Conservation (phyloP, 2,329 filamentous ascomycete genomes). For the Pestalotiopsis fici region DNA sequence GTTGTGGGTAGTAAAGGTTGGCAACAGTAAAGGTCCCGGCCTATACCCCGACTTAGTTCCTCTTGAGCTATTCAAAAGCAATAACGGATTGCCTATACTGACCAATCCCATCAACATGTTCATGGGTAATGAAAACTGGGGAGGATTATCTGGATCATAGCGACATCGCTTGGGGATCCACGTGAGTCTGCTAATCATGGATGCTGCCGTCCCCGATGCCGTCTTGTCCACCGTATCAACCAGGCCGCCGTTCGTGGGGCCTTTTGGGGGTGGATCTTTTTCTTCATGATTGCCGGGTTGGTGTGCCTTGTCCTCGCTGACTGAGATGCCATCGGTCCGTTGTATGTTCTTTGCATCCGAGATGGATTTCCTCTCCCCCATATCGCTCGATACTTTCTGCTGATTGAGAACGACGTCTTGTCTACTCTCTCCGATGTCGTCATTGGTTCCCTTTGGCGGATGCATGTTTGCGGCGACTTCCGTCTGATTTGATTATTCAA, state of each 20-base stretch:
- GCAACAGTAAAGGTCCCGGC: conserved; percentile 63
- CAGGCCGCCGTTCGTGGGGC: background rate
- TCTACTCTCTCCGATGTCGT: background rate
- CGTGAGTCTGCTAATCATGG: conserved; percentile 34
- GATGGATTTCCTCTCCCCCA: background rate
- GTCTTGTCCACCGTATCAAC: background rate
- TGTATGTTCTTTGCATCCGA: background rate
- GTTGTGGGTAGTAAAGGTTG: conserved; percentile 71
- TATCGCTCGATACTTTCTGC: background rate
- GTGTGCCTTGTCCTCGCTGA: background rate
- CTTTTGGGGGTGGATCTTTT: background rate
- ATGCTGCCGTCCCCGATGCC: background rate
- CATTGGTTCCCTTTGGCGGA: background rate
- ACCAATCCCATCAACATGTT: conserved; percentile 73
- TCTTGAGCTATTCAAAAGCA: background rate
- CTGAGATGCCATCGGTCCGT: background rate
- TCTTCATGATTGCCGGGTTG: background rate
- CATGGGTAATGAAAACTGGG: conserved; percentile 65
- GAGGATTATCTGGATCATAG: conserved; percentile 67
- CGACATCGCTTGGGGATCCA: conserved; percentile 69
- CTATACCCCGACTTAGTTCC: conserved; percentile 14
- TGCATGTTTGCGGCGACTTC: conserved; percentile 3
- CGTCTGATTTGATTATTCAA: background rate
- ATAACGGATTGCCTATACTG: conserved; percentile 16
- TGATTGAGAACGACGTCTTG: background rate